Evolutionary conservation across 768 basidiomycete genomes (phyloP), one percentile per base, ranked within the genome.

Genomic region (Suillus bovinus): DNA sequence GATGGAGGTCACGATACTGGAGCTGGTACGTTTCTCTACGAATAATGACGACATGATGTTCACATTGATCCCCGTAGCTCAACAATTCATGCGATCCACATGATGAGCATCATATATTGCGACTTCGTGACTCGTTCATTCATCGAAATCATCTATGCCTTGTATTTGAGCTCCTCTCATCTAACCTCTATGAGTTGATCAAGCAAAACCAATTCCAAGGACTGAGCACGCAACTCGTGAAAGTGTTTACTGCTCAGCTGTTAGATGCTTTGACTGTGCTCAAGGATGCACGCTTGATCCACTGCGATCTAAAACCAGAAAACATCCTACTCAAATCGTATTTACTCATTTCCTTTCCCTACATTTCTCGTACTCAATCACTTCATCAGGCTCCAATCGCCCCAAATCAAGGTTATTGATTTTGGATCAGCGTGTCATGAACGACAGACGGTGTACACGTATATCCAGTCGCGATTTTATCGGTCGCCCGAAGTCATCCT

Each of bases 171-270:
- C 84, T 98, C 54, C 84, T 99, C 11, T 96, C 94, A 8, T 97
- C 94, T 36, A 99, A 99, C 71, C 82, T 99, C 61, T 99, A 99
- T 80, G 97, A 99, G 76, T 85, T 99, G 72, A 99, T 99, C 86
- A 99, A 99, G 80, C 97, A 99, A 79, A 99, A 99, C 76, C 94
- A 96, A 73, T 99, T 99, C 83, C 93, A 97, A 75, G 97, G 97
- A 2, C 80, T 99, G 50, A 93, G 91, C 76, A 96, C 95, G 6
- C 93, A 96, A 72, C 89, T 99, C 55, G 97, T 99, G 72, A 96
- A 99, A 72, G 97, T 99, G 50, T 99, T 99, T 74, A 99, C 96
- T 67, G 91, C 93, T 0, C 97, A 99, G 75, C 78, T 99, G 33
- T 79, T 99, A 61, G 96, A 99, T 71, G 88, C 96, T 1, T 76